phyloP scores from a whole-genome alignment of 2,329 filamentous ascomycete species.

The Peltaster fructicola region DNA sequence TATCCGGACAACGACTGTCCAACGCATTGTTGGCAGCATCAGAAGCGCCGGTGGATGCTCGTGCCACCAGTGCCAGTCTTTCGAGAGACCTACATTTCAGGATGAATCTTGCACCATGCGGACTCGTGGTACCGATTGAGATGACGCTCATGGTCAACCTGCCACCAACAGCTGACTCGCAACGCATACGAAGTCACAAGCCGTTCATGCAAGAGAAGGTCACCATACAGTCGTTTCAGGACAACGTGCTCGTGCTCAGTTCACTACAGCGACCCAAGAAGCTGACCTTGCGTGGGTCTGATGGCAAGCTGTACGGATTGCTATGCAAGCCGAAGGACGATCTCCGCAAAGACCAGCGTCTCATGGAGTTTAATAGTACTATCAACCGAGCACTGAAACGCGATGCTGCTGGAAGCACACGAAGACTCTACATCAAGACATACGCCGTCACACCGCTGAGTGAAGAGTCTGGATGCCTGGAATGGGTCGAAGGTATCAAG shows the following conservation, averaged over 20 bases:
- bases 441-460: constrained; percentile 94
- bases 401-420: constrained; percentile 75
- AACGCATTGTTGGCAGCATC: constrained; percentile 68
- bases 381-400: constrained; percentile 90
- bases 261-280: constrained; percentile 87
- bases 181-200: constrained; percentile 53
- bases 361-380: constrained; percentile 98
- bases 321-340: constrained; percentile 98
- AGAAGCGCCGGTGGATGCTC: constrained; percentile 55
- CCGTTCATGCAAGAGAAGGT: constrained; percentile 77
- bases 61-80: constrained; percentile 58
- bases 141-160: constrained; percentile 66
- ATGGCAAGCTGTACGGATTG: constrained; percentile 75
- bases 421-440: constrained; percentile 87
- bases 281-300: constrained; percentile 70
- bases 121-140: constrained; percentile 78
- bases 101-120: constrained; percentile 63
- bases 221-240: constrained; percentile 62
- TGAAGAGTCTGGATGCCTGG: constrained; percentile 92
- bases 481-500: constrained; percentile 95
- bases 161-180: constrained; percentile 51
- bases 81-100: constrained; percentile 66
- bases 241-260: constrained; percentile 76
- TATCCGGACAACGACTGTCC: constrained; percentile 64
- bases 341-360: constrained; percentile 84